These are phyloP conservation scores for Hanseniaspora hatyaiensis DNA, from an alignment of 805 yeast genomes.

Conservation along the genomic window DNA sequence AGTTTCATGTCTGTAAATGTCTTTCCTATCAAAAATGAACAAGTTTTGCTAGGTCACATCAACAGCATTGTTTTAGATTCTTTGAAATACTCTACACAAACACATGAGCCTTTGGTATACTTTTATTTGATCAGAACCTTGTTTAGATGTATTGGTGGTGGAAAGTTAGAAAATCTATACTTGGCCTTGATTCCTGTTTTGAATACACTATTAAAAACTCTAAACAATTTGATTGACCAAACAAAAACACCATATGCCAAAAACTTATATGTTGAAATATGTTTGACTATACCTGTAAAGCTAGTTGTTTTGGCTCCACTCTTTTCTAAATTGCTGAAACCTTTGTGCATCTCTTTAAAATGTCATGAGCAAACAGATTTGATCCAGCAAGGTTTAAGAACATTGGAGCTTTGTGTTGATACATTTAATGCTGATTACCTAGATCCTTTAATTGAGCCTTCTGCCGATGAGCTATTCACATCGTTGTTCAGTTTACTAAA, in stretches of 20 bases:
- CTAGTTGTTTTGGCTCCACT: slow-evolving; percentile 89
- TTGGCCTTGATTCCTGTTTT: slow-evolving; percentile 85
- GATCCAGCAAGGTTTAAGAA: slow-evolving; percentile 86
- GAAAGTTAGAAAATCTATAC: slow-evolving; percentile 84
- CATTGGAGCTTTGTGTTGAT: slow-evolving; percentile 90
- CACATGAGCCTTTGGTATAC: slow-evolving; percentile 84
- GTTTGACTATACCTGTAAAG: slow-evolving; percentile 91
- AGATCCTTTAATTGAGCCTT: slow-evolving; percentile 95
- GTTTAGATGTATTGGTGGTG: slow-evolving; percentile 93
- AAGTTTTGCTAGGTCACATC: slow-evolving; percentile 77
- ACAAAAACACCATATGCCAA: slow-evolving; percentile 83
- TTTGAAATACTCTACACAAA: slow-evolving; percentile 63
- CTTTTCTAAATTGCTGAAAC: slow-evolving; percentile 74
- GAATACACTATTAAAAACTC: slow-evolving; percentile 73
- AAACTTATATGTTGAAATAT: slow-evolving; percentile 86
- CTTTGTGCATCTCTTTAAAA: slow-evolving; percentile 78
- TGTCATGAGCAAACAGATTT: slow-evolving; percentile 66
- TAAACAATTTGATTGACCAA: slow-evolving; percentile 69
- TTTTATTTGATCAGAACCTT: slow-evolving; percentile 78
- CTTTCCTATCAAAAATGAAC: slow-evolving; percentile 78
- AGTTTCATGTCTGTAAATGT: slow-evolving; percentile 93
- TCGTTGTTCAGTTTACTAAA: slow-evolving; percentile 83
- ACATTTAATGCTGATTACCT: slow-evolving; percentile 91
- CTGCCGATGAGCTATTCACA: slow-evolving; percentile 83
- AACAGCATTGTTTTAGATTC: slow-evolving; percentile 73